phyloP scores from a whole-genome alignment of 345 rosid genomes.

The Diplotaxis tenuifolia region DNA sequence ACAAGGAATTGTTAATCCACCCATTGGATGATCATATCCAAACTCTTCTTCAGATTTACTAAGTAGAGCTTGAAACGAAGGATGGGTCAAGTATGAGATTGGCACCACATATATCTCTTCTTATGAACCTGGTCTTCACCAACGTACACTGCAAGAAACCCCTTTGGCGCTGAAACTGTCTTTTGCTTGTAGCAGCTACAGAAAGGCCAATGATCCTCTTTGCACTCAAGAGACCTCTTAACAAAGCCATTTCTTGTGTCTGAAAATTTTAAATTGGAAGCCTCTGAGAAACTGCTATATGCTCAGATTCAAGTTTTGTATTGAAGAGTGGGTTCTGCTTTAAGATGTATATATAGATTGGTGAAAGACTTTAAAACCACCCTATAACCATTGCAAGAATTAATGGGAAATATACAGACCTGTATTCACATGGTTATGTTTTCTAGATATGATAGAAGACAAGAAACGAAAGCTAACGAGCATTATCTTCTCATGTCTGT shows the following conservation, averaged over 20 bases:
- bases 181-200: conserved; percentile 15
- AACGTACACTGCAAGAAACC: conserved; percentile 45
- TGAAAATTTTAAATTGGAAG: neutral
- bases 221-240: conserved; percentile 14
- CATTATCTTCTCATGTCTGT: neutral
- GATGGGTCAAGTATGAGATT: conserved; percentile 37
- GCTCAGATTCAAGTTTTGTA: neutral
- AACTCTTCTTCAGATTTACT: conserved; percentile 49
- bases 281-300: neutral
- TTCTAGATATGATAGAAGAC: neutral
- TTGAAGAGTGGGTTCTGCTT: neutral
- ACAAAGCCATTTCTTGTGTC: conserved; percentile 16
- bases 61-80: conserved; percentile 47
- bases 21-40: conserved; percentile 49
- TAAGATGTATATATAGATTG: conserved; percentile 16
- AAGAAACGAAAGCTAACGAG: neutral
- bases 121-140: conserved; percentile 10
- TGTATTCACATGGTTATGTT: conserved; percentile 25
- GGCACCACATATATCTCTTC: conserved; percentile 50
- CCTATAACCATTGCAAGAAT: neutral
- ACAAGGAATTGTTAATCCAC: conserved; percentile 53
- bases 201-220: conserved; percentile 24
- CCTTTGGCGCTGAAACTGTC: conserved; percentile 32
- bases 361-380: neutral
- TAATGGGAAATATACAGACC: neutral